Conservation (phyloP, 345 rosid genomes). For the Iberis pinnata region DNA sequence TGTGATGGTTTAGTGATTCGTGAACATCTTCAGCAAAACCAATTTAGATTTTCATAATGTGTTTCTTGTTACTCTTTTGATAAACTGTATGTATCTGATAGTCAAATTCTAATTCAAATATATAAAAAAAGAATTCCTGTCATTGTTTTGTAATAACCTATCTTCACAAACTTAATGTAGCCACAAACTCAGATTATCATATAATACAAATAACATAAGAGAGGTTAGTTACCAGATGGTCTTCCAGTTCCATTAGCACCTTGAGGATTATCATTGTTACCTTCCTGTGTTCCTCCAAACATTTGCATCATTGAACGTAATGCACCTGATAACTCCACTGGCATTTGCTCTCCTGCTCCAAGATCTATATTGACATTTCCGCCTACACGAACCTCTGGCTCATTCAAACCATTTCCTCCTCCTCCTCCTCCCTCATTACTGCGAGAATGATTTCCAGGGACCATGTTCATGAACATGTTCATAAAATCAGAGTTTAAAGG, state of each 20-base stretch:
- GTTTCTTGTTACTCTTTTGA: constrained; percentile 12
- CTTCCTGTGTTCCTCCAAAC: constrained; percentile 50
- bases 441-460: constrained; percentile 5
- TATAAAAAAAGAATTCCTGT: no score
- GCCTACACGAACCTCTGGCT: constrained; percentile 25
- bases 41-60: not conserved
- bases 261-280: constrained; percentile 24
- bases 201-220: not conserved
- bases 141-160: no score
- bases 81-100: not conserved
- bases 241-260: constrained; percentile 30
- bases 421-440: constrained; percentile 16
- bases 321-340: constrained; percentile 47
- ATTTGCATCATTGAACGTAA: constrained; percentile 62
- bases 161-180: constrained; percentile 16
- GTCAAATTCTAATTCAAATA: no score
- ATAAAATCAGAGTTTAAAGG: constrained; percentile 21
- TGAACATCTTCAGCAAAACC: not conserved
- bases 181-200: not conserved
- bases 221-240: constrained; percentile 27
- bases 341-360: constrained; percentile 21
- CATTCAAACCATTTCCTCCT: constrained; percentile 12
- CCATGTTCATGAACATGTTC: constrained; percentile 35
- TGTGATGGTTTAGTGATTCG: constrained; percentile 14
- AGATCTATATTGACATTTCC: constrained; percentile 24